Percentiles rank a stretch among this genome's conserved stretches.
Evolutionary conservation across 202 grass and related monocot species (phyloP).

Genomic region (Saccharum hybrid): DNA sequence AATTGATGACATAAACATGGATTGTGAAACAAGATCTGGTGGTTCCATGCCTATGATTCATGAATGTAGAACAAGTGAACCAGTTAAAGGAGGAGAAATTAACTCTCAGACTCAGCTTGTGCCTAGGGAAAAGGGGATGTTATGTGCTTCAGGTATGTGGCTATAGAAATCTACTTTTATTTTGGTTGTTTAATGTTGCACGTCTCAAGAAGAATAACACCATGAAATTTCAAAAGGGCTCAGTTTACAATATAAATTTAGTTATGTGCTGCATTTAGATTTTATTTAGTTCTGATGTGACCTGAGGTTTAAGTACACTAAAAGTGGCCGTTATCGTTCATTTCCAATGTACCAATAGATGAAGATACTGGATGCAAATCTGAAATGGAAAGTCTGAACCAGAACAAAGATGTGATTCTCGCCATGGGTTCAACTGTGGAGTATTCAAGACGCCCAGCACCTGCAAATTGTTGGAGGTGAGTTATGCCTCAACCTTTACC

Average conservation of each 20-base stretch:
- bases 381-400: neutral
- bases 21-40: slow-evolving; percentile 13
- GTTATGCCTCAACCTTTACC: neutral
- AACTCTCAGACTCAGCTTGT: neutral
- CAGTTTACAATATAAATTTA: neutral
- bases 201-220: neutral
- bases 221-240: neutral
- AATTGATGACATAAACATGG: no score
- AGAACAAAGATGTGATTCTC: neutral
- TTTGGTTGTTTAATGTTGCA: no score
- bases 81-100: slow-evolving; percentile 20
- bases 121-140: slow-evolving; percentile 5
- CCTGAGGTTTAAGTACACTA: neutral
- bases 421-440: neutral
- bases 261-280: neutral
- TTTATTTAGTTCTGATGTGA: slow-evolving; percentile 3
- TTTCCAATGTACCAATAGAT: neutral
- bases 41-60: slow-evolving; percentile 14
- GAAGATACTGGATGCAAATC: neutral
- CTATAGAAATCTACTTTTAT: neutral
- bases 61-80: slow-evolving; percentile 1
- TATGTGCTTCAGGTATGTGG: slow-evolving; percentile 36
- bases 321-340: neutral
- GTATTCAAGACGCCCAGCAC: slow-evolving; percentile 9
- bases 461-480: neutral